A percentile compares a stretch with the other conserved stretches of the same genome.
phyloP scores from a whole-genome alignment of 768 basidiomycete genomes.

The Mycena haematopus region DNA sequence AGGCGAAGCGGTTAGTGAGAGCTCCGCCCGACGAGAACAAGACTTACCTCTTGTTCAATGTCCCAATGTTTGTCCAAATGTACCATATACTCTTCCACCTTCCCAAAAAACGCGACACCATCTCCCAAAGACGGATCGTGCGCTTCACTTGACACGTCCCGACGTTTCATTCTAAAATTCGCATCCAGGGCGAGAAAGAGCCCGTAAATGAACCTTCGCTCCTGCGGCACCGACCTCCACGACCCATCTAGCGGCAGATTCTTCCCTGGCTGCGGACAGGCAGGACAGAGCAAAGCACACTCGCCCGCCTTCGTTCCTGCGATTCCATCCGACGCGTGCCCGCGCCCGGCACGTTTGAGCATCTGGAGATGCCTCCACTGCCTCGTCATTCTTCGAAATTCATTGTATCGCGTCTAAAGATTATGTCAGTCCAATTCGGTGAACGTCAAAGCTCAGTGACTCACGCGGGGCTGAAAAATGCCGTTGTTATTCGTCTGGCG shows the following conservation, averaged over 20 bases:
- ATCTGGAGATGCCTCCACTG: slow-evolving; percentile 19
- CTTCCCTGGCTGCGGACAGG: slow-evolving; percentile 16
- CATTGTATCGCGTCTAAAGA: neutral
- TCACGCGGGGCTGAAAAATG: neutral
- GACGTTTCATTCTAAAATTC: slow-evolving; percentile 8
- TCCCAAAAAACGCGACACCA: neutral
- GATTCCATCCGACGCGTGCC: slow-evolving; percentile 12
- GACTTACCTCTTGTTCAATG: slow-evolving; percentile 3
- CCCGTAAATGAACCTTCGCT: neutral
- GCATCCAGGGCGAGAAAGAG: slow-evolving; percentile 2
- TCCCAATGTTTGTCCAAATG: slow-evolving; percentile 14
- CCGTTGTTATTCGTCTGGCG: slow-evolving; percentile 24
- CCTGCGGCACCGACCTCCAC: neutral
- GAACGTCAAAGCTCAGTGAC: neutral
- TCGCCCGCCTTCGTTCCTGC: neutral
- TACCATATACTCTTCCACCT: slow-evolving; percentile 5
- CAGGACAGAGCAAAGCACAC: slow-evolving; percentile 17
- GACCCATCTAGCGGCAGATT: slow-evolving; percentile 2
- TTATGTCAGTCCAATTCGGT: neutral
- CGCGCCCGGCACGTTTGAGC: slow-evolving; percentile 13
- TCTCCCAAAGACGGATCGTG: neutral
- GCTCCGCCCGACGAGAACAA: neutral
- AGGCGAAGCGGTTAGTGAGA: neutral
- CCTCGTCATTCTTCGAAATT: neutral
- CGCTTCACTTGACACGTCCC: neutral